A percentile compares a stretch with the other conserved stretches of the same genome.
phyloP scores from a whole-genome alignment of 805 yeast species.

The Saturnispora dispora region DNA sequence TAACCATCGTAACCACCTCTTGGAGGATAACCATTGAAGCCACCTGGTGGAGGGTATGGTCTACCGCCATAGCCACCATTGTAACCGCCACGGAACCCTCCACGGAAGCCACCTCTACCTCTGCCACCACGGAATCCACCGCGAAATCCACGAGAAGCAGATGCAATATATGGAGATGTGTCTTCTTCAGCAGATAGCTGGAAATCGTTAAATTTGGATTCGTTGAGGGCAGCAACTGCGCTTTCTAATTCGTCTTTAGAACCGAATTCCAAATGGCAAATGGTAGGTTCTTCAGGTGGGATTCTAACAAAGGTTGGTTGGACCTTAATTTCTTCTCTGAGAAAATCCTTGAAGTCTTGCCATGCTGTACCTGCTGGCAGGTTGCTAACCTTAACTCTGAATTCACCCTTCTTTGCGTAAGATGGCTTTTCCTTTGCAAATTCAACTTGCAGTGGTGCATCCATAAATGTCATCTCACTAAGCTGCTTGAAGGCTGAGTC shows the following conservation, averaged over 20 bases:
- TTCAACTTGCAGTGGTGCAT: slow-evolving; percentile 43
- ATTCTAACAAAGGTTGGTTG: slow-evolving; percentile 56
- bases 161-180: slow-evolving; percentile 43
- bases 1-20: slow-evolving; percentile 17
- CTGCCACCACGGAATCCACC: slow-evolving; percentile 40
- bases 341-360: slow-evolving; percentile 88
- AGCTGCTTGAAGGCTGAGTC: slow-evolving; percentile 40
- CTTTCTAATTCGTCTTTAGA: slow-evolving; percentile 66
- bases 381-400: slow-evolving; percentile 58
- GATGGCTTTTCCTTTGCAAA: slow-evolving; percentile 44
- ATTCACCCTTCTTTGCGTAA: slow-evolving; percentile 58
- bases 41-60: slow-evolving; percentile 10
- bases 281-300: slow-evolving; percentile 34
- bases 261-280: slow-evolving; percentile 47
- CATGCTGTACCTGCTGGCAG: slow-evolving; percentile 72
- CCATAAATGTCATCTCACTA: slow-evolving; percentile 38
- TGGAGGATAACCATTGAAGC: slow-evolving; percentile 15
- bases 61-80: slow-evolving; percentile 14
- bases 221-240: slow-evolving; percentile 68
- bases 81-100: slow-evolving; percentile 25
- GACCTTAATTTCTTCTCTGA: slow-evolving; percentile 60
- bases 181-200: slow-evolving; percentile 73
- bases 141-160: slow-evolving; percentile 39
- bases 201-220: slow-evolving; percentile 55
- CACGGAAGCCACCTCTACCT: slow-evolving; percentile 34